phyloP scores from a whole-genome alignment of 768 basidiomycete species.

The Tulasnella sp. region DNA sequence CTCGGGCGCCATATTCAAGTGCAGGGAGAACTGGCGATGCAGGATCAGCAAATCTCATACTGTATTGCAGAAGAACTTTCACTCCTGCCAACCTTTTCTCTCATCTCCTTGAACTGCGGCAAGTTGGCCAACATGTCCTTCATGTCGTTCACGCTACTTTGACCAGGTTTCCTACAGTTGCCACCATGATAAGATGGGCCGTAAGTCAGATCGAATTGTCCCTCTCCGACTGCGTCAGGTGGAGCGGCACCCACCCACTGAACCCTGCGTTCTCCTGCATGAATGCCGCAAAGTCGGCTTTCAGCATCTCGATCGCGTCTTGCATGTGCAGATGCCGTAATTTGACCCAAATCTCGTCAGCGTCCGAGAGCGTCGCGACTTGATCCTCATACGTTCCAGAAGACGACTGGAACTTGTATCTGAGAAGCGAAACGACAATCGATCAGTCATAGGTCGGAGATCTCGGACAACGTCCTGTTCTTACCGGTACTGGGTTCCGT shows the following conservation, averaged over 20 bases:
- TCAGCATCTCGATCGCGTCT: slow-evolving; percentile 94
- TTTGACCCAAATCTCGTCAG: slow-evolving; percentile 82
- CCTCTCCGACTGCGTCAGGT: background rate
- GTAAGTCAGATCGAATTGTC: background rate
- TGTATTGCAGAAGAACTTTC: background rate
- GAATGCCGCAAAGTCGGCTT: slow-evolving; percentile 92
- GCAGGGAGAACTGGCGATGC: slow-evolving; percentile 70
- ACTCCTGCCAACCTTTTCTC: slow-evolving; percentile 60
- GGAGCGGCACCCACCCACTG: slow-evolving; percentile 49
- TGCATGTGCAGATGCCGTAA: slow-evolving; percentile 98
- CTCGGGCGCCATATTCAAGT: slow-evolving; percentile 95
- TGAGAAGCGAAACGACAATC: slow-evolving; percentile 23
- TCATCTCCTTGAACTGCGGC: slow-evolving; percentile 88
- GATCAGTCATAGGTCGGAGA: background rate
- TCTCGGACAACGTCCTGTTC: slow-evolving; percentile 23
- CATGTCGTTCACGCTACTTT: slow-evolving; percentile 90
- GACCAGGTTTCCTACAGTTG: slow-evolving; percentile 46
- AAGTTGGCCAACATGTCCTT: slow-evolving; percentile 96
- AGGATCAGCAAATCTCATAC: background rate
- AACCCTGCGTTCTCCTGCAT: slow-evolving; percentile 91
- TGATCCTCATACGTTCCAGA: slow-evolving; percentile 80
- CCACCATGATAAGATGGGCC: background rate
- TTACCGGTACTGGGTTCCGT: slow-evolving; percentile 77
- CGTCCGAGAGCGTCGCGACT: slow-evolving; percentile 71
- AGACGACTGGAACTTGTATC: slow-evolving; percentile 90